Evolutionary conservation across 345 rosid species (phyloP).

Genomic region (Raphanus raphanistrum): DNA sequence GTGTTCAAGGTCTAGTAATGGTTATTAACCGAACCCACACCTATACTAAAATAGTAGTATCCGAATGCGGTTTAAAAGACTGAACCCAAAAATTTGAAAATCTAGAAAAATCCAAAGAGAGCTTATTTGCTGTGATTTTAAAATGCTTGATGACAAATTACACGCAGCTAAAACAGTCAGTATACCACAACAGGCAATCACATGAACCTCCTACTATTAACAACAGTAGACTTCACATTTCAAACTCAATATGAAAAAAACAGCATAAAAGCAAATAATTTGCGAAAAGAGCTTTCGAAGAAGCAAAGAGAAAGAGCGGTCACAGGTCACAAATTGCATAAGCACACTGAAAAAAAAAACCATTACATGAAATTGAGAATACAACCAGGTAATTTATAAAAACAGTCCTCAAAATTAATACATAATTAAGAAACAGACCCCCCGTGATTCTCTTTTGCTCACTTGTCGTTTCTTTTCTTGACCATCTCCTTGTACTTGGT

Average conservation of each 20-base stretch:
- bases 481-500: conserved; percentile 60
- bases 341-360: not conserved
- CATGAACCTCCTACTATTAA: not conserved
- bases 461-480: conserved; percentile 36
- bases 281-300: not conserved
- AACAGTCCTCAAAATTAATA: conserved; percentile 11
- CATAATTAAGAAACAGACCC: conserved; percentile 24
- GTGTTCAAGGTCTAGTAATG: not conserved
- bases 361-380: not conserved
- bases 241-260: not conserved
- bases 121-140: conserved; percentile 31
- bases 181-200: conserved; percentile 6
- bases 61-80: not conserved
- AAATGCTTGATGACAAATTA: not conserved
- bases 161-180: not conserved
- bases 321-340: not conserved
- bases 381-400: not conserved
- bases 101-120: not conserved
- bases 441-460: not conserved
- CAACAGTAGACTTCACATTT: not conserved
- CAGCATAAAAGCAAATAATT: not conserved
- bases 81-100: too few relatives aligned
- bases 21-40: not conserved
- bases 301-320: conserved; percentile 1
- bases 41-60: too few relatives aligned